phyloP scores from a whole-genome alignment of 208 protist species.

The Angomonas ambiguus region DNA sequence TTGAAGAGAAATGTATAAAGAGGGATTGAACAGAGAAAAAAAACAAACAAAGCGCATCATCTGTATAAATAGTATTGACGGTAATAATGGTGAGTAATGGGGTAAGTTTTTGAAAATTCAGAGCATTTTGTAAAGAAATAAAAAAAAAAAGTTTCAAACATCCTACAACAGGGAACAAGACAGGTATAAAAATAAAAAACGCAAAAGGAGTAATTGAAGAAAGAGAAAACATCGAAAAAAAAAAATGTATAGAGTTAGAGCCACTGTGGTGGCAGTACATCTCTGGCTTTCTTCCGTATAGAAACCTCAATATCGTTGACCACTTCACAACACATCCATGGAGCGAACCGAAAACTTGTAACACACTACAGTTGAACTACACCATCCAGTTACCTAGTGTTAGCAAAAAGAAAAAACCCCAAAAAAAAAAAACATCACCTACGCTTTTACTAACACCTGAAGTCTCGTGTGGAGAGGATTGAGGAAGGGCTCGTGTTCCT shows the following conservation, averaged over 20 bases:
- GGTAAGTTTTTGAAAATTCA: too few relatives aligned
- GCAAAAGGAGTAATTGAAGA: constrained; percentile 1
- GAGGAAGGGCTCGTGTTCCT: neutral
- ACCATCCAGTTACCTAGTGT: too few relatives aligned
- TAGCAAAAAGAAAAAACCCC: neutral
- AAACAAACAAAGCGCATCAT: constrained; percentile 11
- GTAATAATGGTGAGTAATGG: neutral
- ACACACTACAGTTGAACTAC: too few relatives aligned
- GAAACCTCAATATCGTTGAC: neutral
- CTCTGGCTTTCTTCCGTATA: neutral
- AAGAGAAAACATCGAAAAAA: constrained; percentile 8
- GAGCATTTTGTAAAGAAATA: too few relatives aligned
- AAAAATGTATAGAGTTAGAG: constrained; percentile 5
- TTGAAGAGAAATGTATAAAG: neutral
- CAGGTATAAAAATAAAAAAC: constrained; percentile 4
- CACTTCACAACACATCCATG: neutral
- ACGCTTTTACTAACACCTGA: too few relatives aligned
- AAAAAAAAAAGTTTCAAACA: too few relatives aligned
- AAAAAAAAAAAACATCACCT: constrained; percentile 14
- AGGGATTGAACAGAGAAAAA: constrained; percentile 11
- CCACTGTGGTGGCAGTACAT: too few relatives aligned
- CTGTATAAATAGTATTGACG: neutral
- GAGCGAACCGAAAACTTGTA: neutral
- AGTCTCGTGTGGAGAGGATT: too few relatives aligned
- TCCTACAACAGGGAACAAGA: too few relatives aligned